Evolutionary conservation across 2,329 filamentous ascomycete genomes (phyloP), one percentile per base, ranked within the genome.

Genomic region (Aspergillus ochraceus): DNA sequence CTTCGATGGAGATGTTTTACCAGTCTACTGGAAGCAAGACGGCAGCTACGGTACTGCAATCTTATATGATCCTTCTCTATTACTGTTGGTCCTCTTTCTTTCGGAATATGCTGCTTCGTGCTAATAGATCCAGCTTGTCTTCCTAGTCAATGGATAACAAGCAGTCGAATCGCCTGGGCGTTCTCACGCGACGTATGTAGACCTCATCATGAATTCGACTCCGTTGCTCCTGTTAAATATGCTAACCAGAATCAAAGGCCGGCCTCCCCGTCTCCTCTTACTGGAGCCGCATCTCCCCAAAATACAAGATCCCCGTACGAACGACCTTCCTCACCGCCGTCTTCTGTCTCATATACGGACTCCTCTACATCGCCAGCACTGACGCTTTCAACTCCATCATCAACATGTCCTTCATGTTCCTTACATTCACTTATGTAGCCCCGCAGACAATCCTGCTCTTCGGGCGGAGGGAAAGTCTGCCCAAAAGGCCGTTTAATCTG

Each of bases 401-500:
- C 22, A 73, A 75, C 8, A 70, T 79, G 6, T 70, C 67, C 3
- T 66, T 75, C 10, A 68, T 73, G 5, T 68, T 73, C 2, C 65
- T 79, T 9, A 66, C 79, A n/a, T 66, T 71, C 20, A 76, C 76
- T 0, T 80, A 79, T 60, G 72, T 75, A 9, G 59, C 79, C 1
- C 76, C 75, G 0, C 81, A 80, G 4, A 81, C 78, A 54, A 71
- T 80, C 1, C 54, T 82, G 68, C 58, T 79, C 10, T 57, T 75
- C 1, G 76, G 80, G 0, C 72, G 79, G 14, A 57, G 65, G 12
- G 61, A 58, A 0, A 26, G 65, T 2, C 67, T 69, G 3, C 59
- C 63, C 8, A 55, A 65, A 46, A 63, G 71, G 9, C 61, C 67
- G 8, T 71, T 72, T 36, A 66, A 59, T 24, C 63, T 82, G 26